A percentile compares a stretch with the other conserved stretches of the same genome.
Conservation (phyloP, 768 basidiomycete species). For the Amanita pallidorosea region DNA sequence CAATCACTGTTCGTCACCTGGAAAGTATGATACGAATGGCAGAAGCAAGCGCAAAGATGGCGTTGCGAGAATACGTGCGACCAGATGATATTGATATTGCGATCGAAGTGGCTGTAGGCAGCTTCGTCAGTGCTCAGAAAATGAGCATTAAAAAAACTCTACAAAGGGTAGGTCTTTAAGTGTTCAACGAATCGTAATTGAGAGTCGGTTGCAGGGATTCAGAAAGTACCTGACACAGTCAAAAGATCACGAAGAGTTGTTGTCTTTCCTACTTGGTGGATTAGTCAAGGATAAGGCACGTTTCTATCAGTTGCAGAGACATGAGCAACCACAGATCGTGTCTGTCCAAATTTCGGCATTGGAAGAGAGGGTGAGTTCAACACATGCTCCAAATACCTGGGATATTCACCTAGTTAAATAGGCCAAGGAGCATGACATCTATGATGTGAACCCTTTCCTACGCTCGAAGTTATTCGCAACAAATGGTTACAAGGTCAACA, state of each 20-base stretch:
- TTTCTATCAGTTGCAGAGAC: constrained; percentile 65
- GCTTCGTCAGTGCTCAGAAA: constrained; percentile 96
- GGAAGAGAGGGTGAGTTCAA: constrained; percentile 64
- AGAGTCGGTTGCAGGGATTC: constrained; percentile 55
- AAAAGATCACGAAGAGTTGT: constrained; percentile 90
- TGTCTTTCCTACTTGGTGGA: constrained; percentile 90
- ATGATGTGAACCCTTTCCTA: constrained; percentile 80
- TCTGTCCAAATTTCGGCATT: constrained; percentile 72
- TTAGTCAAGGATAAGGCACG: constrained; percentile 90
- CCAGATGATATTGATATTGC: constrained; percentile 95
- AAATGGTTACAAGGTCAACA: constrained; percentile 79
- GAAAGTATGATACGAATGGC: constrained; percentile 99
- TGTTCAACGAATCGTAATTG: background rate
- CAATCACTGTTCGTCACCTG: constrained; percentile 94
- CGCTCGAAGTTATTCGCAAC: constrained; percentile 72
- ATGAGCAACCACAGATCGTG: constrained; percentile 70
- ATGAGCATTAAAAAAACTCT: constrained; percentile 97
- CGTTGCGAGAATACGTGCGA: constrained; percentile 90
- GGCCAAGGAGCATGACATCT: constrained; percentile 97
- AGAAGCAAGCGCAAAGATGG: constrained; percentile 98
- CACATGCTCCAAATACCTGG: background rate
- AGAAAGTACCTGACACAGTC: constrained; percentile 95
- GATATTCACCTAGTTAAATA: constrained; percentile 18
- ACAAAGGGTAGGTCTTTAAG: constrained; percentile 59
- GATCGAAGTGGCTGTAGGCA: constrained; percentile 89